Evolutionary conservation across 306 rosid species (phyloP).

Genomic region (Pyrus pyrifolia): DNA sequence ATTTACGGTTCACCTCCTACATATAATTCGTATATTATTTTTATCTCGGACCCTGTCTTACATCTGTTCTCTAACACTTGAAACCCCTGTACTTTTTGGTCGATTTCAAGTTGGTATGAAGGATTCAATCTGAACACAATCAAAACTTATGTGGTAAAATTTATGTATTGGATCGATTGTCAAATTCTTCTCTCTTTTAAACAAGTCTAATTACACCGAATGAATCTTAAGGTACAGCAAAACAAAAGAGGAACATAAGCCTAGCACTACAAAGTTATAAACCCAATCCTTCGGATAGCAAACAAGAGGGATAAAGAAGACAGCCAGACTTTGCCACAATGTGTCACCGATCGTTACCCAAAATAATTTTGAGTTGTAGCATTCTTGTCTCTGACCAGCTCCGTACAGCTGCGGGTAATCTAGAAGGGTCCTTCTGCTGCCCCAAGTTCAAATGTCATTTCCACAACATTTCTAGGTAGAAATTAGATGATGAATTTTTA

Average conservation of each 20-base stretch:
- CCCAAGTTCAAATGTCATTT: too few relatives aligned
- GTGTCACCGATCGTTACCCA: conserved; percentile 78
- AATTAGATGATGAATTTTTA: too few relatives aligned
- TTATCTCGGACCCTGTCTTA: too few relatives aligned
- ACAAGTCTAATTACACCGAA: conserved; percentile 37
- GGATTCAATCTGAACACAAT: too few relatives aligned
- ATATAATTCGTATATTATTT: too few relatives aligned
- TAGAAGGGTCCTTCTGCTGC: too few relatives aligned
- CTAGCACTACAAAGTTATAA: conserved; percentile 7
- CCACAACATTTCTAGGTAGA: too few relatives aligned
- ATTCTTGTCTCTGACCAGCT: conserved; percentile 71
- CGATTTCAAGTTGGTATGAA: too few relatives aligned
- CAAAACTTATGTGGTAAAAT: background rate
- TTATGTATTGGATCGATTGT: background rate
- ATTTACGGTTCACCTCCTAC: too few relatives aligned
- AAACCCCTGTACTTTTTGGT: too few relatives aligned
- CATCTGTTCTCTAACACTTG: too few relatives aligned
- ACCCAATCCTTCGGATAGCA: conserved; percentile 70
- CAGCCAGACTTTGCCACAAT: conserved; percentile 75
- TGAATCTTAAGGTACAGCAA: conserved; percentile 24
- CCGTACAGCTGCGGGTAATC: conserved; percentile 96
- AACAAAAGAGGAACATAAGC: conserved; percentile 2
- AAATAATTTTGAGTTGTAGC: conserved; percentile 73
- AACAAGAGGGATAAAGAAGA: conserved; percentile 62
- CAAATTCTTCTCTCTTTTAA: conserved; percentile 7